Evolutionary conservation across 176 grass and related monocot species (phyloP).

Genomic region (Aegilops umbellulata): DNA sequence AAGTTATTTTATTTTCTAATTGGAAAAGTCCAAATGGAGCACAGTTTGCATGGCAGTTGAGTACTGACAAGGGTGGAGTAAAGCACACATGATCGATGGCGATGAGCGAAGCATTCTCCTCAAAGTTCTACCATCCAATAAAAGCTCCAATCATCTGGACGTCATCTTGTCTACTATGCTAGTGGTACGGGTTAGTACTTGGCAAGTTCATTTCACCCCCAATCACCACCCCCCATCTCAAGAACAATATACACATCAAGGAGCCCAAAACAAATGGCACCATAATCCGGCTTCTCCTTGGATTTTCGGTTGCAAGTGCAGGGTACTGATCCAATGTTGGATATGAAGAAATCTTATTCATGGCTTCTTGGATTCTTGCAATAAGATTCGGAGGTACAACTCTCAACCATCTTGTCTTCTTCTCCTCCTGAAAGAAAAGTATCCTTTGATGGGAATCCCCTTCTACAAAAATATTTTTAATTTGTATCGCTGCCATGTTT

Average conservation of each 20-base stretch:
- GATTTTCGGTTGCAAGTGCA: conserved; percentile 10
- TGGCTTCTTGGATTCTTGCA: not conserved
- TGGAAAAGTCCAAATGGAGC: not conserved
- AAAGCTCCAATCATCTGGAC: conserved; percentile 3
- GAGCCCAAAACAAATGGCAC: not conserved
- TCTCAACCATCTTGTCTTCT: not conserved
- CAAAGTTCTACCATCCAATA: not conserved
- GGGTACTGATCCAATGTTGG: not conserved
- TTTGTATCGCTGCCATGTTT: not conserved
- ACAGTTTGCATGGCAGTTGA: not conserved
- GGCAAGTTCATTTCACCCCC: not conserved
- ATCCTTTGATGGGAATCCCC: not conserved
- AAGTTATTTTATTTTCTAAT: not conserved
- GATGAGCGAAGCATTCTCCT: not conserved
- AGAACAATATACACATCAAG: not conserved
- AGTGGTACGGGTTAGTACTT: no score
- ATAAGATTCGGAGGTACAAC: conserved; percentile 13
- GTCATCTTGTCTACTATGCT: not conserved
- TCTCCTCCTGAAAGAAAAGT: not conserved
- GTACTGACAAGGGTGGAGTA: conserved; percentile 16
- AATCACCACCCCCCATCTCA: not conserved
- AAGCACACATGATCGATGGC: conserved; percentile 1
- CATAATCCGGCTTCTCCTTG: not conserved
- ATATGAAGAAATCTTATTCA: not conserved
- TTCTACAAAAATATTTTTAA: not conserved